Evolutionary conservation across 1,139 yeast species (phyloP), one percentile per base, ranked within the genome.

Genomic region (Suzukiozyma palmioleophila): DNA sequence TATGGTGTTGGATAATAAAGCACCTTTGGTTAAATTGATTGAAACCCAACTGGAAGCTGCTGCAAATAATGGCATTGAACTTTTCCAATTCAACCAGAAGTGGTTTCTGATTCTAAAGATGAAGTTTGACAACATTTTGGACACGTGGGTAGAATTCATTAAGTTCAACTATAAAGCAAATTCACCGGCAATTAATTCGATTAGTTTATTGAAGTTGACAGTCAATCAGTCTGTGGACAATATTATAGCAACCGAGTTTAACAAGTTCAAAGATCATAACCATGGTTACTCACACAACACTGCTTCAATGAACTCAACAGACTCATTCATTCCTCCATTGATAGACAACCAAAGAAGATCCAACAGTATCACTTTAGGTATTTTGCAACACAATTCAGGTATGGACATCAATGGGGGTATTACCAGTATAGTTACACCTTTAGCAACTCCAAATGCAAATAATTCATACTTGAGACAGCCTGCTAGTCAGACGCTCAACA

Each of bases 91-190:
- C 37, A 56, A 56, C 40, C 53, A 49, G 22, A 57, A 54, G 37
- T 59, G 62, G 60, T 60, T 58, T 41, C 54, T 62, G 61, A 45
- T 50, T 18, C 43, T 57, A 21, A 57, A 57, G 37, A 40, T 49
- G 35, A 59, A 58, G 37, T 43, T 59, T 26, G 60, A 57, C 41
- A 44, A 47, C n/a, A 54, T 56, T n/a, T 56, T 57, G 36, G 62
- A 56, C 31, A 47, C 50, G n/a, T 60, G 64, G 64, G 41, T 57
- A 39, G 49, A 51, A 14, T 51, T 54, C 29, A 39, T 57, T 13
- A 48, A 45, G 26, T 25, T 21, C 26, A 37, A 39, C 14, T 6
- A 11, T 33, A 15, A 32, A 7, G 21, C 21, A 11, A 21, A 7
- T 8, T 13, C 34, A 7, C 16, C 5, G 10, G 5, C 12, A 13